Conservation (phyloP, 2,329 filamentous ascomycete genomes). For the Diaporthe citrichinensis region DNA sequence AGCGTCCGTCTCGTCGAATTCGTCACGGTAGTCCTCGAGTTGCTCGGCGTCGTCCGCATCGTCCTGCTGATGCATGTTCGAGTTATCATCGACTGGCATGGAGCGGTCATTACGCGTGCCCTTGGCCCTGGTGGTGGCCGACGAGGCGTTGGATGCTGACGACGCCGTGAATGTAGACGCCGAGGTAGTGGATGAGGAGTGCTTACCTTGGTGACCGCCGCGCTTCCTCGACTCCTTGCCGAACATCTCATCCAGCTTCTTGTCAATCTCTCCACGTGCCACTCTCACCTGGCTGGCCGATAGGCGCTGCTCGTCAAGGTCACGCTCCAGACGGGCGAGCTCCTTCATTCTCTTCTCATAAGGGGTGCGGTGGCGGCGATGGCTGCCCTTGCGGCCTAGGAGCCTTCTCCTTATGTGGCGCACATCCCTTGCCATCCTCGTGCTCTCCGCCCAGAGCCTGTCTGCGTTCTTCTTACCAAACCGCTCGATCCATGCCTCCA, state of each 20-base stretch:
- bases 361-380: not conserved
- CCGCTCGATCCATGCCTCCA: conserved; percentile 61
- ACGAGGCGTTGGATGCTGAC: not conserved
- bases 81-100: conserved; percentile 15
- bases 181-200: not conserved
- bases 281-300: not conserved
- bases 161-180: not conserved
- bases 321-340: conserved; percentile 7
- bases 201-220: conserved; percentile 19
- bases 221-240: conserved; percentile 10
- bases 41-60: conserved; percentile 25
- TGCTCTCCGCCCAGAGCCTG: conserved; percentile 22
- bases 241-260: conserved; percentile 34
- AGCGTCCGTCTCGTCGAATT: conserved; percentile 32
- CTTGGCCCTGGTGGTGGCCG: not conserved
- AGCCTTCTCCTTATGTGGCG: conserved; percentile 25
- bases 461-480: conserved; percentile 42
- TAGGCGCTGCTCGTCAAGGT: conserved; percentile 3
- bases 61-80: conserved; percentile 2
- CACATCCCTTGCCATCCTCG: conserved; percentile 33
- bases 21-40: conserved; percentile 23
- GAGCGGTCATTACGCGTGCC: conserved; percentile 19
- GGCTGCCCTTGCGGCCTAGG: not conserved
- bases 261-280: conserved; percentile 28
- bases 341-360: conserved; percentile 33